These are phyloP conservation scores for Bacidia rubella DNA, from an alignment of 495 filamentous ascomycete species.

Conservation along the genomic window DNA sequence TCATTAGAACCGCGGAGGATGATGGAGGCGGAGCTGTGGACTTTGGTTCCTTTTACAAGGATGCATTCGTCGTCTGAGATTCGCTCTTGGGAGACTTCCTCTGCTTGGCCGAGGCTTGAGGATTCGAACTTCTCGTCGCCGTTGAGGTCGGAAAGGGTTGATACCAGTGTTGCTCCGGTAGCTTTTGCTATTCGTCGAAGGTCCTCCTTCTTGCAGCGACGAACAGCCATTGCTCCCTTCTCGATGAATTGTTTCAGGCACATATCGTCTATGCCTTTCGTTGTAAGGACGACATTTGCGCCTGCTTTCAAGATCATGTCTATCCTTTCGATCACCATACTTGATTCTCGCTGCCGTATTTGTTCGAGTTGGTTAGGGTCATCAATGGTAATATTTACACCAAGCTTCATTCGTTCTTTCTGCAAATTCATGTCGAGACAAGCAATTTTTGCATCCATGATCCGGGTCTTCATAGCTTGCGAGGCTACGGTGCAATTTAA, in stretches of 20 bases:
- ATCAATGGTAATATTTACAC: constrained; percentile 95
- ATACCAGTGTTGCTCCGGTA: constrained; percentile 83
- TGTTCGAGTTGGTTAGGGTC: constrained; percentile 95
- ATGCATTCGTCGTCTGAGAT: constrained; percentile 99
- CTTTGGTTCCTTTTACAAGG: constrained; percentile 87
- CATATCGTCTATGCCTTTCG: constrained; percentile 96
- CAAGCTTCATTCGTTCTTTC: constrained; percentile 97
- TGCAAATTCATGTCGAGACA: constrained; percentile 96
- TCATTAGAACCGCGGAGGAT: constrained; percentile 94
- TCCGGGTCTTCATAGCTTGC: constrained; percentile 90
- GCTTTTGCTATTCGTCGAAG: constrained; percentile 91
- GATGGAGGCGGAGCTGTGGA: constrained; percentile 85
- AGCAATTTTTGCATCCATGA: constrained; percentile 92
- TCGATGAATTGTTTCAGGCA: constrained; percentile 90
- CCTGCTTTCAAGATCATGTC: constrained; percentile 97
- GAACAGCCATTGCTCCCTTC: constrained; percentile 88
- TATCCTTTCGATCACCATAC: constrained; percentile 86
- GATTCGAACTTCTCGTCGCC: constrained; percentile 94
- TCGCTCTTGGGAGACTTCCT: constrained; percentile 90
- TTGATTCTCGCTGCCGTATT: constrained; percentile 80
- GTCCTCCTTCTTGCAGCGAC: constrained; percentile 98
- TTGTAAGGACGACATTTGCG: constrained; percentile 91
- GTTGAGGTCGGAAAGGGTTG: constrained; percentile 87
- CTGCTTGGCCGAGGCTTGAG: constrained; percentile 75
- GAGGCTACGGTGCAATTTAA: constrained; percentile 98